A percentile compares a stretch with the other conserved stretches of the same genome.
Conservation (phyloP, 73 alveolate species). For the Tetrahymena thermophila region DNA sequence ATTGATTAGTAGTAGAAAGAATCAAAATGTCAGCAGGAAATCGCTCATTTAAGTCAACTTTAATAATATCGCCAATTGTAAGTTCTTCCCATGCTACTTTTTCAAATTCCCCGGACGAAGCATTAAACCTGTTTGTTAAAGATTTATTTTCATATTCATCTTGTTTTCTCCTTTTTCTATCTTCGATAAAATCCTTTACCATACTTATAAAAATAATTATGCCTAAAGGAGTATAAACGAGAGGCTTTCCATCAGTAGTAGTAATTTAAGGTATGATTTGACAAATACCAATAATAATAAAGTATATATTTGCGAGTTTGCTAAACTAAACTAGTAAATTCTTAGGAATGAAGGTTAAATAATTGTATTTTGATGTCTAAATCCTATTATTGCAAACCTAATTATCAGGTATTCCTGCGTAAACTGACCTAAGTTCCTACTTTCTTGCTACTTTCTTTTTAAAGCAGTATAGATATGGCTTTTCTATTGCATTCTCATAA, state of each 20-base stretch:
- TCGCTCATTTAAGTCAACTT: slow-evolving; percentile 40
- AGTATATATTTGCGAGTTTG: slow-evolving; percentile 63
- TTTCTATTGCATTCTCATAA: not conserved
- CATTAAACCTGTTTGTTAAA: not conserved
- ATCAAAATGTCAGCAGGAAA: slow-evolving; percentile 65
- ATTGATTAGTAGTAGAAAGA: slow-evolving; percentile 27
- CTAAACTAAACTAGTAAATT: slow-evolving; percentile 56
- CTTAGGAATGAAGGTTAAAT: slow-evolving; percentile 73
- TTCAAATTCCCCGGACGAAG: not conserved
- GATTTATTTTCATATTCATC: not conserved
- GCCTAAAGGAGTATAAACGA: slow-evolving; percentile 40
- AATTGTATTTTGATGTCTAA: slow-evolving; percentile 66
- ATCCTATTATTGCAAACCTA: slow-evolving; percentile 21
- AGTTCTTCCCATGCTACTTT: slow-evolving; percentile 8
- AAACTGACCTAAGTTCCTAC: not conserved
- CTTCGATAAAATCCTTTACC: slow-evolving; percentile 88
- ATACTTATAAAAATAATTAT: slow-evolving; percentile 76
- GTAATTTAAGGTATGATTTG: slow-evolving; percentile 41
- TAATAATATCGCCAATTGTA: slow-evolving; percentile 27
- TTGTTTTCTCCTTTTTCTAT: slow-evolving; percentile 75
- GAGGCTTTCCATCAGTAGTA: slow-evolving; percentile 42
- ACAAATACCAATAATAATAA: slow-evolving; percentile 57
- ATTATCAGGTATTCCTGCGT: not conserved
- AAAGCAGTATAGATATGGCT: not conserved
- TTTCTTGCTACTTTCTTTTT: not conserved